Evolutionary conservation across 805 yeast genomes (phyloP).

Genomic region (Yarrowia sp.): DNA sequence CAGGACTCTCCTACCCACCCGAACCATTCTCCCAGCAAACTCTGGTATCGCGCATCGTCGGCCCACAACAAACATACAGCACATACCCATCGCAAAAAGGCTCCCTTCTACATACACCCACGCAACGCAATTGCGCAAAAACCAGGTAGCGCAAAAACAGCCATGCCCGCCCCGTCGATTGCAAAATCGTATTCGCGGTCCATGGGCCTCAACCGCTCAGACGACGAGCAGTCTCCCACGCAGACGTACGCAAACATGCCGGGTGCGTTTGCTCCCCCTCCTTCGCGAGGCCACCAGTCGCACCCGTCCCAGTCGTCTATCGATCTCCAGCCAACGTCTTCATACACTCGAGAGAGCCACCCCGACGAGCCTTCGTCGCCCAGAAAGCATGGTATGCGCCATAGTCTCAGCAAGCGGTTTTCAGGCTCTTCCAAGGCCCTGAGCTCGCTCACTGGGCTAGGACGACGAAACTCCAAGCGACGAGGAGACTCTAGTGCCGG

Average conservation of each 20-base stretch:
- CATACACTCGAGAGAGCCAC: constrained; percentile 22
- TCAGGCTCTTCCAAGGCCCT: constrained; percentile 34
- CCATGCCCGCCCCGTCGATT: constrained; percentile 38
- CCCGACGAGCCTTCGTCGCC: constrained; percentile 30
- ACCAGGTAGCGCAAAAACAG: constrained; percentile 9
- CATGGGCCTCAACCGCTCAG: constrained; percentile 35
- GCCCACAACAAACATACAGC: constrained; percentile 36
- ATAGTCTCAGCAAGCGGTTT: constrained; percentile 34
- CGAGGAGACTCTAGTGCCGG: constrained; percentile 33
- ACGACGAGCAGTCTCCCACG: constrained; percentile 35
- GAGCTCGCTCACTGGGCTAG: constrained; percentile 26
- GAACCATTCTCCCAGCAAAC: constrained; percentile 32
- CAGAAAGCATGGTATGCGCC: constrained; percentile 34
- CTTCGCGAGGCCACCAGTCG: constrained; percentile 8
- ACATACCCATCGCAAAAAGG: constrained; percentile 13
- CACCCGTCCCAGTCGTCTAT: constrained; percentile 25
- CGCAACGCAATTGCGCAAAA: constrained; percentile 27
- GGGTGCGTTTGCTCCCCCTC: constrained; percentile 22
- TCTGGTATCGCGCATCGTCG: constrained; percentile 32
- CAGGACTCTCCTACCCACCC: not conserved
- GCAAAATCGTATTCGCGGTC: constrained; percentile 39
- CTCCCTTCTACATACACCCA: constrained; percentile 33
- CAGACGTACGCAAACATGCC: constrained; percentile 37
- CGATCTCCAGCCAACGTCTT: constrained; percentile 28
- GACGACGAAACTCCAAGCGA: constrained; percentile 35